Percentiles rank a stretch among this genome's conserved stretches.
Evolutionary conservation across 179 eudicot genomes (phyloP).

Genomic region (Corrigiola litoralis): DNA sequence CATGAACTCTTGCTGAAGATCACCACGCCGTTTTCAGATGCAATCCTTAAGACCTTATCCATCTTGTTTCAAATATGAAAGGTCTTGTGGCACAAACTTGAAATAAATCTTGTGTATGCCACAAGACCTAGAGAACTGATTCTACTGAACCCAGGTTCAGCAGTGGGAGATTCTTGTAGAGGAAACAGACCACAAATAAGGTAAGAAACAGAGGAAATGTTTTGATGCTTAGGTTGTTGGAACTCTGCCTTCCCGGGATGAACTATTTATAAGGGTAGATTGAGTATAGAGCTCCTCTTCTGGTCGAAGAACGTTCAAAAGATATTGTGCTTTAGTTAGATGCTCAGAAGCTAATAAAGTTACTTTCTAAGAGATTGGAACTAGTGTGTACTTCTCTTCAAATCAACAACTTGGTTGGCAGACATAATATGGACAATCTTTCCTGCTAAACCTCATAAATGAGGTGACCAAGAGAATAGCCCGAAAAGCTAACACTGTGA

Average conservation of each 20-base stretch:
- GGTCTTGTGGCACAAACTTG: slow-evolving; percentile 23
- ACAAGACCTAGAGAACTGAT: slow-evolving; percentile 11
- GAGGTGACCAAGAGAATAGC: background rate
- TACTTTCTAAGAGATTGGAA: slow-evolving; percentile 42
- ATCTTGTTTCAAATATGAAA: slow-evolving; percentile 12
- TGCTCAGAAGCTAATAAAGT: slow-evolving; percentile 43
- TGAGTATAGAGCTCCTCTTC: slow-evolving; percentile 25
- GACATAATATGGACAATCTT: slow-evolving; percentile 15
- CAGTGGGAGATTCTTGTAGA: background rate
- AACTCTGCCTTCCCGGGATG: slow-evolving; percentile 31
- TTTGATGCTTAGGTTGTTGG: slow-evolving; percentile 26
- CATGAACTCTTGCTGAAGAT: slow-evolving; percentile 75
- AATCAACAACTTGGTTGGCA: slow-evolving; percentile 23
- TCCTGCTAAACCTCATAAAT: slow-evolving; percentile 6
- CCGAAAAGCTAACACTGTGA: background rate
- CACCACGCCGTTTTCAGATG: slow-evolving; percentile 62
- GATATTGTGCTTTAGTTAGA: slow-evolving; percentile 48
- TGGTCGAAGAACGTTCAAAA: slow-evolving; percentile 43
- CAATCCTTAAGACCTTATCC: slow-evolving; percentile 54
- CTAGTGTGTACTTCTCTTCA: slow-evolving; percentile 22
- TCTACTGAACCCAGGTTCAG: background rate
- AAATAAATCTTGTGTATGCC: slow-evolving; percentile 20
- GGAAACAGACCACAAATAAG: background rate
- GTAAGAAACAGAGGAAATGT: background rate
- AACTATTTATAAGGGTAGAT: slow-evolving; percentile 53